These are phyloP conservation scores for Leishmania arabica DNA, from an alignment of 208 protist genomes.

Conservation along the genomic window DNA sequence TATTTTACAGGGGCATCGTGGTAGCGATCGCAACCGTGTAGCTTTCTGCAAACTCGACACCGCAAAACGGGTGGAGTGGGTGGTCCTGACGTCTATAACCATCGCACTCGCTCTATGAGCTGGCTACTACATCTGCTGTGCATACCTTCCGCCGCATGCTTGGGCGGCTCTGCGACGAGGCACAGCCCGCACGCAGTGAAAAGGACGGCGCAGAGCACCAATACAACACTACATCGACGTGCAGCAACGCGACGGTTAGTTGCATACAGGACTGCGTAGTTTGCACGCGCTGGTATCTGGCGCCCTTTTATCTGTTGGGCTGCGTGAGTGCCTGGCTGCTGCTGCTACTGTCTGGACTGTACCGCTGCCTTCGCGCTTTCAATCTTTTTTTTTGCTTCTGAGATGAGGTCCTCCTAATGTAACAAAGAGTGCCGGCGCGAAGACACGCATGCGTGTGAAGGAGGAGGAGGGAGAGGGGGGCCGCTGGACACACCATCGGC, in stretches of 20 bases:
- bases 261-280: neutral
- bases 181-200: neutral
- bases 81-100: neutral
- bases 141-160: conserved; percentile 5
- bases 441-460: neutral
- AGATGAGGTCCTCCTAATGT: neutral
- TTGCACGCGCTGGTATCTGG: neutral
- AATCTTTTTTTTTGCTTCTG: neutral
- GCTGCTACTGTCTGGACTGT: neutral
- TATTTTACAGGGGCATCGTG: conserved; percentile 24
- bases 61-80: conserved; percentile 13
- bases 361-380: neutral
- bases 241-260: neutral
- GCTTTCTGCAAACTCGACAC: conserved; percentile 28
- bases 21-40: conserved; percentile 40
- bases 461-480: neutral
- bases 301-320: neutral
- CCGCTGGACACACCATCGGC: neutral
- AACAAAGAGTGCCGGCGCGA: neutral
- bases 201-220: neutral
- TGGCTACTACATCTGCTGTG: neutral
- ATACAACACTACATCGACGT: neutral
- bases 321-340: neutral
- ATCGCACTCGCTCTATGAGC: neutral
- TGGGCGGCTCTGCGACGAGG: neutral